phyloP scores from a whole-genome alignment of 169 alveolate genomes.

The Cryptosporidium xiaoi region DNA sequence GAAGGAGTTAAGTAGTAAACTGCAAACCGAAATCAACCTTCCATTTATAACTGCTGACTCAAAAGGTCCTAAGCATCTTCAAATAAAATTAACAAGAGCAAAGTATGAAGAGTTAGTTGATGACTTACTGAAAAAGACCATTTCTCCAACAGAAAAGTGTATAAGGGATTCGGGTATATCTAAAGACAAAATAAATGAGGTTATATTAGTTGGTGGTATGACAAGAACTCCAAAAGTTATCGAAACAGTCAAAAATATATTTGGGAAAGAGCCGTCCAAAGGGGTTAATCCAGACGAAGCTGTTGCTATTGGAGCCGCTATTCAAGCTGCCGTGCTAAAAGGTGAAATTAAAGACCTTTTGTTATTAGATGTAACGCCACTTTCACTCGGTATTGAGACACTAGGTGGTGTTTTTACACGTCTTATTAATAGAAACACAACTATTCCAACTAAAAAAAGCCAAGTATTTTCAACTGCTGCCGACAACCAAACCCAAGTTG shows the following conservation, averaged over 20 bases:
- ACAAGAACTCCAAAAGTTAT: conserved; percentile 99
- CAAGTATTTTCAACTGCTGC: conserved; percentile 98
- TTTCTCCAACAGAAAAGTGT: conserved; percentile 95
- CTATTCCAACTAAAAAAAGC: conserved; percentile 98
- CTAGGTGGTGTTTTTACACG: conserved; percentile 97
- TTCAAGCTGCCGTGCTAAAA: conserved; percentile 97
- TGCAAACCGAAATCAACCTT: conserved; percentile 94
- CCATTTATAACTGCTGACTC: conserved; percentile 99
- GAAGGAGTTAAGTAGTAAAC: conserved; percentile 93
- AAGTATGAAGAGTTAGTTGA: conserved; percentile 90
- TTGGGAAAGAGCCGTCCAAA: conserved; percentile 94
- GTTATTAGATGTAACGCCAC: conserved; percentile 95
- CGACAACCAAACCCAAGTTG: conserved; percentile 97
- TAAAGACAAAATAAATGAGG: conserved; percentile 93
- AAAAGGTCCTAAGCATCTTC: conserved; percentile 97
- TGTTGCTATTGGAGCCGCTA: conserved; percentile 99
- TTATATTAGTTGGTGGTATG: conserved; percentile 98
- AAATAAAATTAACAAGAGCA: conserved; percentile 94
- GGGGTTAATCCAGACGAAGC: conserved; percentile 99
- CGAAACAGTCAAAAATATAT: conserved; percentile 91
- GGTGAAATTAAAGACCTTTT: conserved; percentile 97
- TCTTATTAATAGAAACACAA: conserved; percentile 96
- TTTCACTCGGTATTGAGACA: conserved; percentile 97
- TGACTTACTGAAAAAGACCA: conserved; percentile 91
- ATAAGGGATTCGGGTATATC: conserved; percentile 94